These are phyloP conservation scores for Tubosaeta sp. DNA, from an alignment of 768 basidiomycete genomes.

Conservation along the genomic window DNA sequence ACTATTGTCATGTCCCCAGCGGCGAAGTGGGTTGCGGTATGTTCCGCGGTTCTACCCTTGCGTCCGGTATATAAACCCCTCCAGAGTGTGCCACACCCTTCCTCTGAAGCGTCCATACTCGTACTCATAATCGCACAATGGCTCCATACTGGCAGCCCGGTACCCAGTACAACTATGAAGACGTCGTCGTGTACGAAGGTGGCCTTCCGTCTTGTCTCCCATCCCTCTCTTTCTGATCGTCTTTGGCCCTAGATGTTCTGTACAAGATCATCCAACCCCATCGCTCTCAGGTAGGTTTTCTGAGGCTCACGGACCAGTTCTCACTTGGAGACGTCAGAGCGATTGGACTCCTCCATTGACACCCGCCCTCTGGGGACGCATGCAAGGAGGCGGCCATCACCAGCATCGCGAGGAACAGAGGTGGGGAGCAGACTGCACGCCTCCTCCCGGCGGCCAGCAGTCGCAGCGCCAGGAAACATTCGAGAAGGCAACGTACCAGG, in stretches of 20 bases:
- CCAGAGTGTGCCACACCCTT: background rate
- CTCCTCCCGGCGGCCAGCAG: conserved; percentile 16
- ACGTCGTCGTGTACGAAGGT: conserved; percentile 58
- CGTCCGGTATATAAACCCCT: conserved; percentile 18
- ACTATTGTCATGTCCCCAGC: background rate
- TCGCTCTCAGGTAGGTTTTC: conserved; percentile 50
- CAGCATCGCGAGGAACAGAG: conserved; percentile 11
- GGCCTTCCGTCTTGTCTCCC: background rate
- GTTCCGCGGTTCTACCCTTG: conserved; percentile 1
- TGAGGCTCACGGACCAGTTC: background rate
- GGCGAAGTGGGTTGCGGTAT: background rate
- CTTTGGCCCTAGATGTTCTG: conserved; percentile 32
- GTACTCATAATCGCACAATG: conserved; percentile 30
- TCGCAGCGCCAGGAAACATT: conserved; percentile 24
- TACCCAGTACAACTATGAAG: conserved; percentile 49
- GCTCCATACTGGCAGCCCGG: conserved; percentile 57
- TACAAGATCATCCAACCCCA: conserved; percentile 76
- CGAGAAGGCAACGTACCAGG: conserved; percentile 10
- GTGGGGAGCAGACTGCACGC: conserved; percentile 16
- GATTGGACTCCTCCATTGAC: conserved; percentile 64
- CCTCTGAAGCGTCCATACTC: conserved; percentile 3
- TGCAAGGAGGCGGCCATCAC: conserved; percentile 33
- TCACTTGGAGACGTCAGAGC: conserved; percentile 33
- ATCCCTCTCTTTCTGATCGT: conserved; percentile 6
- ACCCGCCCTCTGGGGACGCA: conserved; percentile 65